A percentile compares a stretch with the other conserved stretches of the same genome.
Evolutionary conservation across 768 basidiomycete species (phyloP).

Genomic region (Leucocoprinus leucothites): DNA sequence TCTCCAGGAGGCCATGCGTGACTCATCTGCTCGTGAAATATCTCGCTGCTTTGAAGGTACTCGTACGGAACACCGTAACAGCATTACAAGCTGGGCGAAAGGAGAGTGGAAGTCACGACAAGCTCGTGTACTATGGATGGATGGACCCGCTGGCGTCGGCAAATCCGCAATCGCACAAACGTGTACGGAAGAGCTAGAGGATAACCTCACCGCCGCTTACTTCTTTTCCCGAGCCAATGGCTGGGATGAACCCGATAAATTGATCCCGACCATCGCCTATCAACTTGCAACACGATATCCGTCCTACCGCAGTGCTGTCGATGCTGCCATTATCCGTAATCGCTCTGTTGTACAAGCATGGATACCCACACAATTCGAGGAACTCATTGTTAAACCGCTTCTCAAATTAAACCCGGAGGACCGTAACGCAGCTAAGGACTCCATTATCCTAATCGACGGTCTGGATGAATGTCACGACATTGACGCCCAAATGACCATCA

Average conservation of each 20-base stretch:
- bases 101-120: background rate
- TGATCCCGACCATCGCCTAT: constrained; percentile 20
- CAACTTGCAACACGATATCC: constrained; percentile 18
- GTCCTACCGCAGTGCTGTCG: constrained; percentile 1
- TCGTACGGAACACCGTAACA: background rate
- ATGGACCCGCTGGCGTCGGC: constrained; percentile 24
- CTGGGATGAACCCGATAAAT: background rate
- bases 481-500: constrained; percentile 15
- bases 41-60: background rate
- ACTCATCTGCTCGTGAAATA: too few species aligned
- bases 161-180: constrained; percentile 29
- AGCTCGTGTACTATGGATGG: constrained; percentile 17
- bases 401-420: background rate
- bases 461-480: background rate
- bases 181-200: constrained; percentile 18
- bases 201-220: constrained; percentile 8
- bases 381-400: background rate
- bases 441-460: constrained; percentile 3
- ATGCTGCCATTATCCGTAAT: constrained; percentile 1
- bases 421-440: background rate
- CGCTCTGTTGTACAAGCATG: constrained; percentile 12
- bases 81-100: background rate
- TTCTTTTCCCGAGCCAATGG: constrained; percentile 18
- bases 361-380: background rate
- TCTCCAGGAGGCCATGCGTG: too few species aligned